Conservation (phyloP, 306 rosid genomes). For the Citrullus mucosospermus region DNA sequence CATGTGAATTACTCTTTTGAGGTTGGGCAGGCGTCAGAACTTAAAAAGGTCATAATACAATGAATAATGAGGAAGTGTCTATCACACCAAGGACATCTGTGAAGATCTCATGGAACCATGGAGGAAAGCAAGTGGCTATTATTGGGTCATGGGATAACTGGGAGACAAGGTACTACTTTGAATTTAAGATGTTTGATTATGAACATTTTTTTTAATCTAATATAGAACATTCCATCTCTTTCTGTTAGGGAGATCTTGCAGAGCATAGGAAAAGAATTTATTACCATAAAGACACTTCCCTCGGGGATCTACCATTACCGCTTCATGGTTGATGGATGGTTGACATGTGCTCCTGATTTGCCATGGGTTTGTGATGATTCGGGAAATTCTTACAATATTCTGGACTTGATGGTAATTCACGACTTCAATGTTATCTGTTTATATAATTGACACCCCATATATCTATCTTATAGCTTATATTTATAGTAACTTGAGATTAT, state of each 20-base stretch:
- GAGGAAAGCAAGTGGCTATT: constrained; percentile 42
- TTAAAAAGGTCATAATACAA: constrained; percentile 20
- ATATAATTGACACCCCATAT: not conserved
- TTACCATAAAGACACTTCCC: constrained; percentile 41
- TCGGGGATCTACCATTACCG: constrained; percentile 53
- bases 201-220: constrained; percentile 3
- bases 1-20: constrained; percentile 3
- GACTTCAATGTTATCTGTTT: not conserved
- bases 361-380: constrained; percentile 37
- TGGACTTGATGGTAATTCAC: constrained; percentile 63
- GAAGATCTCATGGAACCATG: constrained; percentile 57
- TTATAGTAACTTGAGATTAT: not conserved
- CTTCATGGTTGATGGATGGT: constrained; percentile 66
- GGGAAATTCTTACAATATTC: constrained; percentile 51
- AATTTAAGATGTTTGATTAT: not conserved
- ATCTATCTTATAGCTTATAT: not conserved
- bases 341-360: constrained; percentile 59
- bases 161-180: constrained; percentile 40
- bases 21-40: not conserved
- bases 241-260: constrained; percentile 55
- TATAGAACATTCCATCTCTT: constrained; percentile 11
- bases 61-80: constrained; percentile 18
- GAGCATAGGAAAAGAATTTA: constrained; percentile 23
- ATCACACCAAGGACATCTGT: constrained; percentile 25
- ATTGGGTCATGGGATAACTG: constrained; percentile 89